A percentile compares a stretch with the other conserved stretches of the same genome.
These are phyloP conservation scores for Mycocentrospora acerina DNA, from an alignment of 2,329 filamentous ascomycete species.

Conservation along the genomic window DNA sequence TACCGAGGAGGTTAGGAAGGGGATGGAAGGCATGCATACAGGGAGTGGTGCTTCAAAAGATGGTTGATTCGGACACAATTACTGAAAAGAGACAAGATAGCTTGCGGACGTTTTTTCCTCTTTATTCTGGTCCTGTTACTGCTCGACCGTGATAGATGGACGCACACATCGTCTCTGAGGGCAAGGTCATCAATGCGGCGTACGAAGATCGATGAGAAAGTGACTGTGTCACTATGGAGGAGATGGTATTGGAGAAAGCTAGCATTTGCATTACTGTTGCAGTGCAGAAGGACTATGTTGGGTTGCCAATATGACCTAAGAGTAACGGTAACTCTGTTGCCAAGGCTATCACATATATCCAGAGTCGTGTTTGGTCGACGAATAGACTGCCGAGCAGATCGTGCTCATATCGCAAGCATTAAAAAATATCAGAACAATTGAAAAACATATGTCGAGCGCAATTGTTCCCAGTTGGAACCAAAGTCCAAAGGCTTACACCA, in stretches of 20 bases:
- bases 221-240: neutral
- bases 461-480: conserved; percentile 1
- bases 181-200: neutral
- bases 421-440: too few relatives aligned
- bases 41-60: conserved; percentile 18
- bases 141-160: too few relatives aligned
- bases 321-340: conserved; percentile 2
- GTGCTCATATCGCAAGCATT: too few relatives aligned
- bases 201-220: neutral
- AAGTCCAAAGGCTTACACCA: conserved; percentile 5
- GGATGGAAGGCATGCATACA: conserved; percentile 35
- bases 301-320: conserved; percentile 2
- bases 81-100: conserved; percentile 17
- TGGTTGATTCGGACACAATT: conserved; percentile 20
- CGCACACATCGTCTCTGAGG: conserved; percentile 8
- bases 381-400: conserved; percentile 1
- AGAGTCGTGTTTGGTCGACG: conserved; percentile 7
- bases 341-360: conserved; percentile 1
- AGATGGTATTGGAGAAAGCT: conserved; percentile 2
- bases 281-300: conserved; percentile 2
- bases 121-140: too few relatives aligned
- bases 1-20: conserved; percentile 34
- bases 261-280: conserved; percentile 7
- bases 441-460: neutral
- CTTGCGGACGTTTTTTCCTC: conserved; percentile 21